These are phyloP conservation scores for Linderina pennispora DNA, from an alignment of 192 early-diverging fungal genomes.

Conservation along the genomic window DNA sequence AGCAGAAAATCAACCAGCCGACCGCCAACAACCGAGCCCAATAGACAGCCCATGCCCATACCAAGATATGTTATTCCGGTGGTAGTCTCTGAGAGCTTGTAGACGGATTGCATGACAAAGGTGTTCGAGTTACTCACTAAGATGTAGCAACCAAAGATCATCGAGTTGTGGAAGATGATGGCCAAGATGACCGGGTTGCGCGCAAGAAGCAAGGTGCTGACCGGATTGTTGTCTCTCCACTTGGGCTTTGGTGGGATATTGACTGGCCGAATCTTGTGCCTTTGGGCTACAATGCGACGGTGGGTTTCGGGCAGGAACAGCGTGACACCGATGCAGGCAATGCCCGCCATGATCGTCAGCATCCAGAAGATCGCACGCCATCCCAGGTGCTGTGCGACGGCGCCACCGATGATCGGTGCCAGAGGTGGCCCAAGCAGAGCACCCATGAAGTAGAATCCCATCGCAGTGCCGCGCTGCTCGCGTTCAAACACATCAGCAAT, in stretches of 20 bases:
- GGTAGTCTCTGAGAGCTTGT: constrained; percentile 5
- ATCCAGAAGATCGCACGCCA: constrained; percentile 45
- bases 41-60: constrained; percentile 14
- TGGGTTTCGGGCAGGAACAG: constrained; percentile 47
- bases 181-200: neutral
- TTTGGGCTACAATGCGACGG: constrained; percentile 2
- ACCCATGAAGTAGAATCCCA: constrained; percentile 22
- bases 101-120: constrained; percentile 3
- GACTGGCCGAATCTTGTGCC: constrained; percentile 1
- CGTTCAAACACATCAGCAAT: constrained; percentile 23
- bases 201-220: neutral
- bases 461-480: constrained; percentile 22
- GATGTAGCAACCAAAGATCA: constrained; percentile 26
- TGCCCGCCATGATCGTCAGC: constrained; percentile 31
- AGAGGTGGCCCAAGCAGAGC: constrained; percentile 20
- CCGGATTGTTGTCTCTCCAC: neutral
- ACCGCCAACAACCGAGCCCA: constrained; percentile 18
- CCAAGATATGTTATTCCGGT: constrained; percentile 28
- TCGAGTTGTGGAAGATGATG: neutral
- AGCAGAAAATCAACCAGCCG: constrained; percentile 2
- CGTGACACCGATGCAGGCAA: constrained; percentile 14
- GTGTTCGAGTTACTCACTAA: constrained; percentile 13
- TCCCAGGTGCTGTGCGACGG: constrained; percentile 10
- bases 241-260: neutral
- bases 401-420: constrained; percentile 36